phyloP scores from a whole-genome alignment of 2,329 filamentous ascomycete species.

The Trichoderma aggressivum region DNA sequence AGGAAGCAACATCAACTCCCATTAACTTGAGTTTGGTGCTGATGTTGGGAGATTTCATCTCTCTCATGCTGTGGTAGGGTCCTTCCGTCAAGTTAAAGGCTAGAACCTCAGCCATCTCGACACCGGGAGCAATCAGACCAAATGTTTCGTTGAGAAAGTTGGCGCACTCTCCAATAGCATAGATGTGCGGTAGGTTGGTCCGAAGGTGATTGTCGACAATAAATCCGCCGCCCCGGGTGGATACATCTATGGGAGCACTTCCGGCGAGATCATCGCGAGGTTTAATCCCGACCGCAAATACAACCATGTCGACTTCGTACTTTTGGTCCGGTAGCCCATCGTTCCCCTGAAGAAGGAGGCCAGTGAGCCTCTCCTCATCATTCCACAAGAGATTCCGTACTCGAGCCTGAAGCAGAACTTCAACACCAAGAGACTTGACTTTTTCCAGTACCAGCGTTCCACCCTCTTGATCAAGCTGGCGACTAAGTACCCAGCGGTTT shows the following conservation, averaged over 20 bases:
- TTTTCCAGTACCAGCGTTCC: slow-evolving; percentile 80
- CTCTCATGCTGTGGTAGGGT: slow-evolving; percentile 63
- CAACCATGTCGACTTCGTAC: slow-evolving; percentile 76
- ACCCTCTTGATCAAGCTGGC: slow-evolving; percentile 79
- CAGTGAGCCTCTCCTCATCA: slow-evolving; percentile 63
- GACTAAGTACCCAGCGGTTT: slow-evolving; percentile 76
- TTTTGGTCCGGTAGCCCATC: slow-evolving; percentile 59
- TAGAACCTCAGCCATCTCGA: slow-evolving; percentile 90
- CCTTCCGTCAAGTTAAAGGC: slow-evolving; percentile 88
- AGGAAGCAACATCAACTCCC: slow-evolving; percentile 87
- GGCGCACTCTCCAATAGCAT: slow-evolving; percentile 87
- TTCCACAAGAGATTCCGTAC: slow-evolving; percentile 70
- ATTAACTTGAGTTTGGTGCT: slow-evolving; percentile 90
- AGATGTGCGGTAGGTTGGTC: slow-evolving; percentile 70
- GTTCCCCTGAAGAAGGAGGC: slow-evolving; percentile 64
- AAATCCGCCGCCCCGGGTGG: slow-evolving; percentile 71
- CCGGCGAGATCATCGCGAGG: slow-evolving; percentile 74
- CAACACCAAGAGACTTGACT: slow-evolving; percentile 72
- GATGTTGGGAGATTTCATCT: slow-evolving; percentile 78
- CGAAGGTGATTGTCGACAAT: slow-evolving; percentile 64
- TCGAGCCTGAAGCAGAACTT: slow-evolving; percentile 73
- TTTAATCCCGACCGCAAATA: slow-evolving; percentile 85
- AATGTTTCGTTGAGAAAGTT: slow-evolving; percentile 86
- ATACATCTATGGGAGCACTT: slow-evolving; percentile 67
- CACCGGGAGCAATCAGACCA: slow-evolving; percentile 81